Percentiles rank a stretch among this genome's conserved stretches.
phyloP scores from a whole-genome alignment of 805 yeast genomes.

The Candida rishiriensis region DNA sequence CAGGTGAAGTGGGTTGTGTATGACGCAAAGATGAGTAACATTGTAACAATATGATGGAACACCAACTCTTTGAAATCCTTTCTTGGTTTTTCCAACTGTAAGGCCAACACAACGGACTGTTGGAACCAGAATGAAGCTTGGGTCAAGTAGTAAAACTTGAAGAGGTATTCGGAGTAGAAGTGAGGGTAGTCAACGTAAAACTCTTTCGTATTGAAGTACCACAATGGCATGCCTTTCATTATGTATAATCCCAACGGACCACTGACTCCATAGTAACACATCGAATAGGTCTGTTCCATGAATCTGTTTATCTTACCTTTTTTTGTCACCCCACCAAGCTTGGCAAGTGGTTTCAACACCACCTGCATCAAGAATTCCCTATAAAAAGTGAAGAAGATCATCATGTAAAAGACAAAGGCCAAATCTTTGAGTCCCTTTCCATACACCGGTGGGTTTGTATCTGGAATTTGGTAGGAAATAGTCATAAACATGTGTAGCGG shows the following conservation, averaged over 20 bases:
- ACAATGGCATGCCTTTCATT: constrained; percentile 77
- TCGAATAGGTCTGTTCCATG: constrained; percentile 88
- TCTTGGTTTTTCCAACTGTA: constrained; percentile 92
- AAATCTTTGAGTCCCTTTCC: constrained; percentile 88
- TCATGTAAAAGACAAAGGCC: constrained; percentile 70
- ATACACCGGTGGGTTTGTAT: constrained; percentile 53
- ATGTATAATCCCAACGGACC: constrained; percentile 89
- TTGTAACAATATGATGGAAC: constrained; percentile 89
- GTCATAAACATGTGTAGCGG: constrained; percentile 59
- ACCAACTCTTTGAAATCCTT: constrained; percentile 89
- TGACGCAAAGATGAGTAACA: constrained; percentile 78
- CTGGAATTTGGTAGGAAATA: constrained; percentile 59
- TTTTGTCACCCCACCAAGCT: constrained; percentile 42
- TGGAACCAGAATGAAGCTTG: constrained; percentile 99
- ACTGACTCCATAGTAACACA: constrained; percentile 71
- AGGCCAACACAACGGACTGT: constrained; percentile 75
- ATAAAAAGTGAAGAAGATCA: constrained; percentile 82
- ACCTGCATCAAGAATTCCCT: constrained; percentile 90
- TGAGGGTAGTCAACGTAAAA: constrained; percentile 86
- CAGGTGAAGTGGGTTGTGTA: constrained; percentile 94
- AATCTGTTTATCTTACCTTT: constrained; percentile 68
- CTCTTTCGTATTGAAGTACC: constrained; percentile 84
- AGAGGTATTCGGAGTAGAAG: constrained; percentile 57
- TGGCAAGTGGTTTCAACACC: constrained; percentile 69
- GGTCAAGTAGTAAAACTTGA: constrained; percentile 78